Conservation (phyloP, 2,329 filamentous ascomycete genomes). For the Neonectria faginata region DNA sequence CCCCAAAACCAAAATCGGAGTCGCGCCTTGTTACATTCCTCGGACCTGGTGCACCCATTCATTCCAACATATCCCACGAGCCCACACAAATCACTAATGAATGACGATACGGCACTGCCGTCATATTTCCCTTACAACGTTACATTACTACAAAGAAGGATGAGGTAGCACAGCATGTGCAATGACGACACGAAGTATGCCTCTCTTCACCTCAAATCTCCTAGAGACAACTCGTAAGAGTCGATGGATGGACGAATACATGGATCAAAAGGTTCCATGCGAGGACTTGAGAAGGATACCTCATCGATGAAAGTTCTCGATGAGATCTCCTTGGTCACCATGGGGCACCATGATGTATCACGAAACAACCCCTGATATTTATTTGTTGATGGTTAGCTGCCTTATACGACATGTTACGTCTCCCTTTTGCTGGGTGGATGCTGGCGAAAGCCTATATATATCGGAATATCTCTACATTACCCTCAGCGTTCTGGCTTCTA, state of each 20-base stretch:
- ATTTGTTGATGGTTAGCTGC: conserved; percentile 6
- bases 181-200: conserved; percentile 9
- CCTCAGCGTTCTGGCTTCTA: neutral
- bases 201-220: neutral
- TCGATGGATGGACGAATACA: conserved; percentile 1
- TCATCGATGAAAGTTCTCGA: conserved; percentile 12
- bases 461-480: neutral
- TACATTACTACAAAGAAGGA: neutral
- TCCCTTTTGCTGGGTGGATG: conserved; percentile 2
- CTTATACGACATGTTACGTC: neutral
- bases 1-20: neutral
- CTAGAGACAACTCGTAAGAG: neutral
- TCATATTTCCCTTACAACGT: conserved; percentile 11
- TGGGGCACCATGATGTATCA: conserved; percentile 4
- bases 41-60: conserved; percentile 3
- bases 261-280: neutral
- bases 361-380: conserved; percentile 16
- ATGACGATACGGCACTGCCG: conserved; percentile 17
- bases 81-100: conserved; percentile 21
- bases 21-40: neutral
- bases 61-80: neutral
- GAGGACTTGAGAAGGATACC: neutral
- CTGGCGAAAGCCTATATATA: neutral
- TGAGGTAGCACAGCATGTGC: conserved; percentile 15
- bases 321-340: neutral